Evolutionary conservation across 352 stramenopile species (phyloP).

Genomic region (Pythium sp.): DNA sequence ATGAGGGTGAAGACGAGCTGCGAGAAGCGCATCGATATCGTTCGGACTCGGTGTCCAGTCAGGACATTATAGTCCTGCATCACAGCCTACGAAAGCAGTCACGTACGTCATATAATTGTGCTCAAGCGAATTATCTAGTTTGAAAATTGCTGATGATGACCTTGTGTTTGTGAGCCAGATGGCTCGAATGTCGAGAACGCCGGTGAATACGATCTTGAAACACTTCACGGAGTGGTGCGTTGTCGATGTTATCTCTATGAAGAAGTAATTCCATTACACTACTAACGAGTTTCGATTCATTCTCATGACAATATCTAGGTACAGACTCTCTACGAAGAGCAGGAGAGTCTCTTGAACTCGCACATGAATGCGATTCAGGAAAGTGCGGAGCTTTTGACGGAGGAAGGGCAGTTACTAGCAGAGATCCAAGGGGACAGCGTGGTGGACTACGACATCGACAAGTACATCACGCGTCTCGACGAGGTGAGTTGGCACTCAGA

Average conservation of each 20-base stretch:
- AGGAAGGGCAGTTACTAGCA: constrained; percentile 90
- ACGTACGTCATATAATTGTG: constrained; percentile 24
- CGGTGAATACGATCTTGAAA: constrained; percentile 50
- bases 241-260: neutral
- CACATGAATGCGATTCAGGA: constrained; percentile 98
- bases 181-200: constrained; percentile 22
- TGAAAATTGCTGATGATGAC: neutral
- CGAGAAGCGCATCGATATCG: constrained; percentile 23
- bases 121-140: too few relatives aligned
- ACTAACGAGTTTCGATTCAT: neutral
- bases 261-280: neutral
- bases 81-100: constrained; percentile 49
- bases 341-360: constrained; percentile 94
- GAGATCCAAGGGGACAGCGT: constrained; percentile 86
- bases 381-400: constrained; percentile 95
- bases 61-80: constrained; percentile 63
- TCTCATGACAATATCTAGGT: constrained; percentile 31
- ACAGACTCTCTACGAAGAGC: constrained; percentile 93
- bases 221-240: constrained; percentile 62
- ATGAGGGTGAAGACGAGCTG: constrained; percentile 19
- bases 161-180: constrained; percentile 16
- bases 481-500: constrained; percentile 34
- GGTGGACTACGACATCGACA: constrained; percentile 94
- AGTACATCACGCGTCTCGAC: constrained; percentile 90
- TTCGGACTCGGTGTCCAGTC: constrained; percentile 42